A percentile compares a stretch with the other conserved stretches of the same genome.
phyloP scores from a whole-genome alignment of 495 filamentous ascomycete species.

The Penicillium bovifimosum region DNA sequence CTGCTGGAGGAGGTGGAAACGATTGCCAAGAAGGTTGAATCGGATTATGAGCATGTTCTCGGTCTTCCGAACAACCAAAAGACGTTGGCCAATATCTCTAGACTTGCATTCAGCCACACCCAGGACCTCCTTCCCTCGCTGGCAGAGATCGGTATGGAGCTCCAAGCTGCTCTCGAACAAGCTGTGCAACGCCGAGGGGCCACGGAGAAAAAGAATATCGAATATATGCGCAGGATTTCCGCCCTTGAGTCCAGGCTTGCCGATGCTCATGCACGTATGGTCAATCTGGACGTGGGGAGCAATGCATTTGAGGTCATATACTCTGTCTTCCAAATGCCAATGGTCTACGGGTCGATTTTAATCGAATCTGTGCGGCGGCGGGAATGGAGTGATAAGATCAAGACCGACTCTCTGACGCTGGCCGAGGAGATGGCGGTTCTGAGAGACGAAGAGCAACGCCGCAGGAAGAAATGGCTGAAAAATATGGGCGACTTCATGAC shows the following conservation, averaged over 20 bases:
- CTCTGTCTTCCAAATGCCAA: slow-evolving; percentile 72
- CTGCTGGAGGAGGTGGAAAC: slow-evolving; percentile 82
- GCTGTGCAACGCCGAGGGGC: slow-evolving; percentile 59
- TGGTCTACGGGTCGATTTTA: slow-evolving; percentile 81
- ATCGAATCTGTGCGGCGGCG: slow-evolving; percentile 78
- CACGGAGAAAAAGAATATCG: slow-evolving; percentile 52
- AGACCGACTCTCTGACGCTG: slow-evolving; percentile 71
- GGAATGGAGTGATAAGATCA: slow-evolving; percentile 89
- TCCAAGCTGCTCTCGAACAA: slow-evolving; percentile 65
- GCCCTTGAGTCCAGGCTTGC: slow-evolving; percentile 67
- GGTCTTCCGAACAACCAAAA: slow-evolving; percentile 62
- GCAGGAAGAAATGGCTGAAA: slow-evolving; percentile 86
- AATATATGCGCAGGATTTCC: slow-evolving; percentile 75
- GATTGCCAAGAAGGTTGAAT: slow-evolving; percentile 75
- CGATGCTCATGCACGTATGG: slow-evolving; percentile 63
- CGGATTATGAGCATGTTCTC: slow-evolving; percentile 77
- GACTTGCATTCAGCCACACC: slow-evolving; percentile 80
- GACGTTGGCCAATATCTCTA: slow-evolving; percentile 73
- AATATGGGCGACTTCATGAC: slow-evolving; percentile 58
- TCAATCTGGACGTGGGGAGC: slow-evolving; percentile 60
- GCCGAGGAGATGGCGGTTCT: slow-evolving; percentile 88
- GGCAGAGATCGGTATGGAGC: slow-evolving; percentile 61
- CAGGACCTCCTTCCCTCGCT: slow-evolving; percentile 82
- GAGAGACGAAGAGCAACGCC: slow-evolving; percentile 83
- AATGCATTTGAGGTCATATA: slow-evolving; percentile 72